Base-by-base conservation (phyloP, 2,329 filamentous ascomycete genomes). In the Sclerotiophoma versabilis region DNA sequence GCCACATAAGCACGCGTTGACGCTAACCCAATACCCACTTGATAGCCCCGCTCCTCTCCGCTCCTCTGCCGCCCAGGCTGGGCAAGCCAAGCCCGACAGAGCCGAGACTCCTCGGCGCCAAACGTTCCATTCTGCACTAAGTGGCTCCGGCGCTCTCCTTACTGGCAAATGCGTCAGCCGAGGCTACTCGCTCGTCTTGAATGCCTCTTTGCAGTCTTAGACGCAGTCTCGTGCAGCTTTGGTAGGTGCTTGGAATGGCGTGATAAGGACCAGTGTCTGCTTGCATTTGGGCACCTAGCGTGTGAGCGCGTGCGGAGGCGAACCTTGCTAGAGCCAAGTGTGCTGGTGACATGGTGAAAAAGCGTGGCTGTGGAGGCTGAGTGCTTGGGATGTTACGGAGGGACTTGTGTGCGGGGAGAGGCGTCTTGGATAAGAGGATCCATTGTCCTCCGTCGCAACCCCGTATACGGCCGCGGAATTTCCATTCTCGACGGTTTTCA, bases 151-250 rank as follows among this genome's bases (percentile, higher is more conserved):
- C 30, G 52, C 38, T 47, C 23, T 41, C 46, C 33, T 34, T 38
- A 20, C 44, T 23, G 29, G 34, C 32, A n/a, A 53, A 54, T 51
- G 57, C 66, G 60, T 68, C 64, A 66, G 66, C 64, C 66, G 46
- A 69, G 66, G 53, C 43, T 39, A 7, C n/a, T 50, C 29, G 41
- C 25, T 38, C 23, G 12, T 47, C 54, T 54, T 48, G 36, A 41
- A 23, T 19, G 17, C 32, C 26, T 33, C 27, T 39, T 34, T 44
- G 14, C 33, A 34, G 42, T 19, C 37, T 38, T 41, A 45, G 38
- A 30, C 15, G 17, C 46, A 30, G 45, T 45, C 51, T 32, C 46
- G 45, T 50, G 51, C 37, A 49, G 45, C 33, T 30, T 29, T 51
- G 46, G 48, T 34, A 32, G 38, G 42, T 52, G 32, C 39, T 57